Base-by-base conservation (phyloP, 2,329 filamentous ascomycete genomes). In the Teratosphaeria zuluensis region DNA sequence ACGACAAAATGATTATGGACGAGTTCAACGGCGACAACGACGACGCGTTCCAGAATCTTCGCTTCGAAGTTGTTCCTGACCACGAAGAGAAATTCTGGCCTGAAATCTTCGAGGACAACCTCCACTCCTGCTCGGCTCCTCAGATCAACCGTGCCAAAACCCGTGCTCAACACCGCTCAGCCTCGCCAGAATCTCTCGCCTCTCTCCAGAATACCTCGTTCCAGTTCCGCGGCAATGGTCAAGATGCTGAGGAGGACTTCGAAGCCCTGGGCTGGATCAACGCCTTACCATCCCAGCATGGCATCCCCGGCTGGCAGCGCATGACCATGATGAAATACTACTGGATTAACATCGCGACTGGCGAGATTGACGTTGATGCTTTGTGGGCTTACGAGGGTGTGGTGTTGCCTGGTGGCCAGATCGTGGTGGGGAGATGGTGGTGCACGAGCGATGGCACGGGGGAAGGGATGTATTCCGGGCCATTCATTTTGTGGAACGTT, bases 311-410 rank as follows among this genome's bases (percentile, higher is more conserved):
- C 21, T 84, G 78, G 73, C 78, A 81, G 69, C 75, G 80, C 33
- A 70, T 83, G 58, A 79, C 76, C 0, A 78, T 83, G 71, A 78
- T 83, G 74, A 81, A 80, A 66, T 79, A 80, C 62, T 78, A 74
- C 61, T 48, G 42, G 42, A 56, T 62, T 1, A 68, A 75, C 14
- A 61, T 70, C 0, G 58, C 70, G 3, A 52, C n/a, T 5, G 63
- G 62, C 24, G 62, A 4, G 57, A 69, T 56, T 21, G 68, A 72
- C 30, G 54, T 56, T 8, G 71, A 74, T 6, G 62, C 66, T n/a
- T 66, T 78, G 1, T 80, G 77, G 76, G 77, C 76, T 1, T 78
- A 79, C 46, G 77, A 80, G 64, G 78, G 77, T 4, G 72, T 79
- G 4, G 76, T 79, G 8, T 59, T 80, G 24, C 78, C 78, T 0